Evolutionary conservation across 2,329 filamentous ascomycete species (phyloP).

Genomic region (Acarospora socialis): DNA sequence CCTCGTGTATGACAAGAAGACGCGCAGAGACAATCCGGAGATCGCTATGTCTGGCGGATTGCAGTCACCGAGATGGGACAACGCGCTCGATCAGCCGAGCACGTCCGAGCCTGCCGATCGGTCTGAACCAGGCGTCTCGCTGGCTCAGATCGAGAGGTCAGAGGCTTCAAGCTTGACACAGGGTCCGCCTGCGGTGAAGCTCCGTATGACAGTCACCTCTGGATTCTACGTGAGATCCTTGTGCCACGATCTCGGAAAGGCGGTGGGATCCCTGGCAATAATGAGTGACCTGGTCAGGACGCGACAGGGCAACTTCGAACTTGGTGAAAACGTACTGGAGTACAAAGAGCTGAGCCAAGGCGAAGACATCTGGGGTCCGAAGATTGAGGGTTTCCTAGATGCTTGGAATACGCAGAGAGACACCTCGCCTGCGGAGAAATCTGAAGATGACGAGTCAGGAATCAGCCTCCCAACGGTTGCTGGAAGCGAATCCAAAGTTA

Average conservation of each 20-base stretch:
- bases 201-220: conserved; percentile 84
- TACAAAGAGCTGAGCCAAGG: conserved; percentile 62
- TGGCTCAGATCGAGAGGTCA: no score
- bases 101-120: no score
- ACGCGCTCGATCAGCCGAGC: no score
- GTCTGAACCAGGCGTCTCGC: no score
- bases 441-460: no score
- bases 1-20: conserved; percentile 6
- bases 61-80: no score
- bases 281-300: conserved; percentile 77
- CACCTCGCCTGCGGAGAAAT: no score
- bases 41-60: conserved; percentile 11
- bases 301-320: conserved; percentile 65
- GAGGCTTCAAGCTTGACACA: no score
- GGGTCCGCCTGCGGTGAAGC: conserved; percentile 60
- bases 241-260: conserved; percentile 77
- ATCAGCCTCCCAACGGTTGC: no score
- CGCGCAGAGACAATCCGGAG: conserved; percentile 4
- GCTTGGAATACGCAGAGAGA: conserved; percentile 33
- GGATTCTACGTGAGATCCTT: conserved; percentile 95
- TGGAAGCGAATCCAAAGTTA: no score
- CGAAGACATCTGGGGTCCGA: conserved; percentile 69
- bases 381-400: conserved; percentile 47
- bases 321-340: conserved; percentile 61
- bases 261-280: conserved; percentile 64